These are phyloP conservation scores for Vitis hybrid DNA, from an alignment of 177 flowering plant species.

Conservation along the genomic window DNA sequence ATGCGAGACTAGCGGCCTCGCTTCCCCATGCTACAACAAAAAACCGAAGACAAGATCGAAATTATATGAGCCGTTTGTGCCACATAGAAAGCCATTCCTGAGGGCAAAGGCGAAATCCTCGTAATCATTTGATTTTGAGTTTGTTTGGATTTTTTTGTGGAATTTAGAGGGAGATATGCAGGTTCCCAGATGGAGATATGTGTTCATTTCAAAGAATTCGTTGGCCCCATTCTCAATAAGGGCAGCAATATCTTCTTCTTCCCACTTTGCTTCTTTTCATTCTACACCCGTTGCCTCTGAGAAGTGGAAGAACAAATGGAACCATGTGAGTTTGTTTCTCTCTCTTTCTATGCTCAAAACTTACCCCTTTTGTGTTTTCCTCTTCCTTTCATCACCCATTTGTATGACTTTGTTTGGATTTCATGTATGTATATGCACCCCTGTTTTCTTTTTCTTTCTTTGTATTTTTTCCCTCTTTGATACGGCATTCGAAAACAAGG, in stretches of 20 bases:
- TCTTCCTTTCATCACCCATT: too few species aligned
- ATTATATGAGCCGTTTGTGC: too few species aligned
- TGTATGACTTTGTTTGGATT: too few species aligned
- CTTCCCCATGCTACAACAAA: too few species aligned
- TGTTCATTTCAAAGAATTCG: conserved; percentile 27
- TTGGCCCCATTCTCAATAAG: conserved; percentile 17
- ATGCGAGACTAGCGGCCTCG: too few species aligned
- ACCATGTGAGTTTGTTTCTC: conserved; percentile 31
- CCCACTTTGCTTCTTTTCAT: conserved; percentile 45
- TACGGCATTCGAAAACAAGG: too few species aligned
- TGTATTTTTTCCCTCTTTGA: too few species aligned
- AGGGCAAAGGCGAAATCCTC: too few species aligned
- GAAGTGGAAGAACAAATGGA: conserved; percentile 54
- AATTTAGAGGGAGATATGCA: conserved; percentile 25
- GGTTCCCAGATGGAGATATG: conserved; percentile 40
- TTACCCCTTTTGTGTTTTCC: not conserved
- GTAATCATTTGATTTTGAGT: not conserved
- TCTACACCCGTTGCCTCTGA: conserved; percentile 44
- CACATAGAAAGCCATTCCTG: too few species aligned
- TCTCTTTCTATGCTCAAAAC: not conserved
- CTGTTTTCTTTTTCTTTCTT: not conserved
- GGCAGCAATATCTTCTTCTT: not conserved
- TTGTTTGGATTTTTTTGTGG: not conserved
- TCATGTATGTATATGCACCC: too few species aligned
- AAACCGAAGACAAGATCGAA: too few species aligned